A percentile compares a stretch with the other conserved stretches of the same genome.
phyloP scores from a whole-genome alignment of 2,329 filamentous ascomycete species.

The Mollisiaceae sp. region DNA sequence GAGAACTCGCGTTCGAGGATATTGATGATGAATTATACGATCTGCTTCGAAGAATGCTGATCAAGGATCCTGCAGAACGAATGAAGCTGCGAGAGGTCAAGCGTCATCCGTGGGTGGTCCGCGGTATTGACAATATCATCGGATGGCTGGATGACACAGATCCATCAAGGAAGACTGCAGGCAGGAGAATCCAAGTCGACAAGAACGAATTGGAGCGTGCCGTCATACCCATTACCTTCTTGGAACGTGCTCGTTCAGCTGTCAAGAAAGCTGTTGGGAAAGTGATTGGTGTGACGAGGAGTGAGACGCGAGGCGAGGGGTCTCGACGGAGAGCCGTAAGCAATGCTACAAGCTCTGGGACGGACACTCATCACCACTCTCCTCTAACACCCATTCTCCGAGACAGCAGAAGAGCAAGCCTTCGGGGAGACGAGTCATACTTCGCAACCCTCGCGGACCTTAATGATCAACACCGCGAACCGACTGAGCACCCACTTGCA shows the following conservation, averaged over 20 bases:
- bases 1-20: constrained; percentile 83
- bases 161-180: constrained; percentile 75
- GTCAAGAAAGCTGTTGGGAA: constrained; percentile 71
- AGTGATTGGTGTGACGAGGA: constrained; percentile 53
- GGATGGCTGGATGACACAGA: constrained; percentile 96
- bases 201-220: constrained; percentile 88
- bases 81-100: constrained; percentile 94
- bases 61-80: constrained; percentile 86
- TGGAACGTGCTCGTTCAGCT: constrained; percentile 82
- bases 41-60: constrained; percentile 77
- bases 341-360: constrained; percentile 67
- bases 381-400: constrained; percentile 43
- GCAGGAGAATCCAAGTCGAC: constrained; percentile 89
- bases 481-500: constrained; percentile 73
- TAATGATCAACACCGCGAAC: constrained; percentile 43
- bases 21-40: constrained; percentile 82
- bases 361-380: constrained; percentile 57
- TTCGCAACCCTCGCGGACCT: constrained; percentile 52
- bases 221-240: constrained; percentile 85
- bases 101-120: constrained; percentile 87
- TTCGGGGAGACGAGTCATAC: constrained; percentile 62
- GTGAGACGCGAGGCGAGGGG: constrained; percentile 59
- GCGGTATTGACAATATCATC: constrained; percentile 74
- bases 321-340: constrained; percentile 63
- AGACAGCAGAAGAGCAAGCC: constrained; percentile 57